phyloP scores from a whole-genome alignment of 1,139 yeast species.

The Sugiyamaella sp. region DNA sequence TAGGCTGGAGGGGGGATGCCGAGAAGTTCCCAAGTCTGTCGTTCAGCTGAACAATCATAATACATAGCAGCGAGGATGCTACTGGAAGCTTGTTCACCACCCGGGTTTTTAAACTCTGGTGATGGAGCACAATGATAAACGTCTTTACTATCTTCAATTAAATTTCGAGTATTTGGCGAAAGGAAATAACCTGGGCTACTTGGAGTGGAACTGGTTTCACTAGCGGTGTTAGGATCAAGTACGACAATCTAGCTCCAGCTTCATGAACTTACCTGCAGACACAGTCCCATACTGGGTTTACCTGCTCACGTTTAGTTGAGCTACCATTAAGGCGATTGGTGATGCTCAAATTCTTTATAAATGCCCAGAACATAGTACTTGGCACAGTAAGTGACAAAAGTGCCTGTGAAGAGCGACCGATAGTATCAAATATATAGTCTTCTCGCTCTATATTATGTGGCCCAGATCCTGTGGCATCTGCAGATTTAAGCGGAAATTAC shows the following conservation, averaged over 20 bases:
- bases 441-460: neutral
- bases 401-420: no score
- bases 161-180: slow-evolving; percentile 12
- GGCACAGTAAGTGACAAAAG: neutral
- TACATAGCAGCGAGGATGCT: slow-evolving; percentile 12
- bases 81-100: slow-evolving; percentile 8
- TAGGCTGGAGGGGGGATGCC: slow-evolving; percentile 2
- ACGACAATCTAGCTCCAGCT: no score
- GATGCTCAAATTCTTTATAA: neutral
- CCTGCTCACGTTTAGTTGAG: neutral
- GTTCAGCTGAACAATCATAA: slow-evolving; percentile 10
- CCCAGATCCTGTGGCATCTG: neutral
- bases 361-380: slow-evolving; percentile 8
- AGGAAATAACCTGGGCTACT: slow-evolving; percentile 11
- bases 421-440: no score
- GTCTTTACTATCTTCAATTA: slow-evolving; percentile 1
- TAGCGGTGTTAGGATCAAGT: neutral
- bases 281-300: slow-evolving; percentile 4
- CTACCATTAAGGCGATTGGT: neutral
- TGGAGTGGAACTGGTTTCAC: slow-evolving; percentile 8
- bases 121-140: neutral
- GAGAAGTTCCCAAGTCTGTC: slow-evolving; percentile 5
- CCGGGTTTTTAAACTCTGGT: neutral
- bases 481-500: neutral
- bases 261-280: slow-evolving; percentile 4